These are phyloP conservation scores for Pseudisothecium myosuroides DNA, from an alignment of 225 moss, liverwort and hornwort species.

Conservation along the genomic window DNA sequence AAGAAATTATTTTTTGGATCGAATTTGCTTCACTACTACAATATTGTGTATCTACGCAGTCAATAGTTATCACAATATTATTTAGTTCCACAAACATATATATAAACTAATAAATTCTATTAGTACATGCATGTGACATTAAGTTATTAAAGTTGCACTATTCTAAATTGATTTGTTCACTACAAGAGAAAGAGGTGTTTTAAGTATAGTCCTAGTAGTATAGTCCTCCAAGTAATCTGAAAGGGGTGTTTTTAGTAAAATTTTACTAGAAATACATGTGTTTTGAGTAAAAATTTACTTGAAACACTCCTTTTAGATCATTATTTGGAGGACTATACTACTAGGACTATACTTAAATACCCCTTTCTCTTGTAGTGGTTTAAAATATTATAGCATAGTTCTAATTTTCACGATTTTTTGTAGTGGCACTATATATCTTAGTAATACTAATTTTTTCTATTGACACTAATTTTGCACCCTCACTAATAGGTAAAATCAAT, in stretches of 20 bases:
- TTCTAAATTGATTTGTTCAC: not conserved
- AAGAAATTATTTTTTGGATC: fast-evolving
- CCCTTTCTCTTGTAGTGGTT: too few species aligned
- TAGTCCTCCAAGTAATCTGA: too few species aligned
- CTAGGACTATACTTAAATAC: too few species aligned
- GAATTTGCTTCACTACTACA: not conserved
- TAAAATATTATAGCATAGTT: not conserved
- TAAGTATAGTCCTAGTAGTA: too few species aligned
- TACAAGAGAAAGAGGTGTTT: too few species aligned
- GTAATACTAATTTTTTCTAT: not conserved
- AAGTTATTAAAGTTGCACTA: not conserved
- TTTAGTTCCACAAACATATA: not conserved
- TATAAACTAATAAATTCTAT: not conserved
- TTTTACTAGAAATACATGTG: too few species aligned
- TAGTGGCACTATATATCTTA: not conserved
- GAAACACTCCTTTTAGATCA: too few species aligned
- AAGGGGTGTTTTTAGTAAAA: too few species aligned
- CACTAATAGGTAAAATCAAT: not conserved
- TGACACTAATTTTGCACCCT: not conserved
- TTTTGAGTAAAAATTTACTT: too few species aligned
- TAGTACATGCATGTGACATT: not conserved
- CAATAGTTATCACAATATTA: not conserved
- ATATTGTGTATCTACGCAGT: not conserved
- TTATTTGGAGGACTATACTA: too few species aligned
- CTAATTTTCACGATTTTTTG: not conserved